Base-by-base conservation (phyloP, 1,284 basidiomycete species). In the Boletus holoroseus region DNA sequence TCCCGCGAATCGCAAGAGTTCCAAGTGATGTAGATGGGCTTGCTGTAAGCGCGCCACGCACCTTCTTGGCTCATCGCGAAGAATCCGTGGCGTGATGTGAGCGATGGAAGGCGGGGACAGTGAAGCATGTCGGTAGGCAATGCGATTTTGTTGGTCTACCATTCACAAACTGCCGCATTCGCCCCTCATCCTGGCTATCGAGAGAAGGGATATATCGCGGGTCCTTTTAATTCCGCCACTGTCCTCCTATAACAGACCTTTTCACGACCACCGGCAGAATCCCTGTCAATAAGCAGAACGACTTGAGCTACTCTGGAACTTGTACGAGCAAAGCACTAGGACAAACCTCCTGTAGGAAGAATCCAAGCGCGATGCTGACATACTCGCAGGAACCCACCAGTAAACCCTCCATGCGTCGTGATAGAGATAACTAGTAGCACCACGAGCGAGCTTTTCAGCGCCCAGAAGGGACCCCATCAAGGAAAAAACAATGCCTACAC, bases 341-440 rank as follows among this genome's bases (percentile, higher is more conserved):
- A 62, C 72, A 49, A 56, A 84, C 84, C 84, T 68, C 85, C 85
- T 4, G 82, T 85, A 2, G 77, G 76, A 28, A 87, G 68, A 2
- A 58, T 32, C 58, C 77, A 81, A 18, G 55, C 49, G 0, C 58
- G 59, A n/a, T 78, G 73, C 1, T 75, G 72, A 40, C 79, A 66
- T 2, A 72, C 66, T 1, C 59, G 50, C 52, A 85, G 60, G 49
- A 84, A 73, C 1, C 73, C 80, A 26, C 76, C 73, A 44, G 84
- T 80, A 44, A 81, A 76, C 0, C 82, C 84, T 7, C 76, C 72
- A 59, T 87, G 84, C 0, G 79, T 71, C 0, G 83, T 84, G 46
- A 87, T 74, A 2, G 82, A 83, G 36, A 88, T 73, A 51, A 76
- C 83, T 85, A 47, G 24, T 32, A 13, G n/a, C 18, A 9, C 3